Conservation (phyloP, 495 filamentous ascomycete species). For the Copromyces sp. region DNA sequence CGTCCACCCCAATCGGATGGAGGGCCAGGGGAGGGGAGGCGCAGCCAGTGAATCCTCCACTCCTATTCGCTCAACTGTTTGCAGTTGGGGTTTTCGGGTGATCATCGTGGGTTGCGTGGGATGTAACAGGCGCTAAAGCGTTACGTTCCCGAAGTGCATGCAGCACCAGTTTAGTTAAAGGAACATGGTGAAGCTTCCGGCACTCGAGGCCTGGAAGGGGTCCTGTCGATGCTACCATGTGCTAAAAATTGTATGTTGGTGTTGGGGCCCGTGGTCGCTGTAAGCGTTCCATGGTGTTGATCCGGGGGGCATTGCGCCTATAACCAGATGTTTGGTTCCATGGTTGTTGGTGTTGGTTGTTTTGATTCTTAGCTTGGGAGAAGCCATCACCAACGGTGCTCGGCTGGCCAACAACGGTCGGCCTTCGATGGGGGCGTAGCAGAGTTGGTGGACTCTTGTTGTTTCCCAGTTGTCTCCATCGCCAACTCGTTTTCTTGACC, state of each 20-base stretch:
- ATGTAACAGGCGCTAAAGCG: neutral
- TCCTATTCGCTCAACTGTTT: neutral
- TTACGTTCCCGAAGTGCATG: neutral
- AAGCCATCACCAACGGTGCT: neutral
- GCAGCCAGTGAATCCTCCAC: neutral
- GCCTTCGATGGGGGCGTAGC: neutral
- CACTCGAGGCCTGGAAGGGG: neutral
- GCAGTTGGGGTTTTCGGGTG: neutral
- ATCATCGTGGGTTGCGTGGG: neutral
- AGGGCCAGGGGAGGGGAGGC: neutral
- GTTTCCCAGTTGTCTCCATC: neutral
- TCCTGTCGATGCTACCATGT: neutral
- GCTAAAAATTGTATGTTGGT: neutral
- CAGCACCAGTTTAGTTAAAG: neutral
- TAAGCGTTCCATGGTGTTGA: neutral
- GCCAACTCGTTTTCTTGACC: neutral
- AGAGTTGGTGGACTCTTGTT: neutral
- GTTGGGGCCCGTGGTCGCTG: neutral
- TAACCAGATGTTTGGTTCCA: neutral
- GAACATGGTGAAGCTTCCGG: neutral
- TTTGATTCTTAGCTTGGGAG: neutral
- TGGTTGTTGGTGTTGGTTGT: neutral
- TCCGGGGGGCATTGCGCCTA: neutral
- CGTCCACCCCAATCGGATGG: neutral
- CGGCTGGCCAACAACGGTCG: neutral